A percentile compares a stretch with the other conserved stretches of the same genome.
These are phyloP conservation scores for Penicillium coprophilum DNA, from an alignment of 495 filamentous ascomycete genomes.

Conservation along the genomic window DNA sequence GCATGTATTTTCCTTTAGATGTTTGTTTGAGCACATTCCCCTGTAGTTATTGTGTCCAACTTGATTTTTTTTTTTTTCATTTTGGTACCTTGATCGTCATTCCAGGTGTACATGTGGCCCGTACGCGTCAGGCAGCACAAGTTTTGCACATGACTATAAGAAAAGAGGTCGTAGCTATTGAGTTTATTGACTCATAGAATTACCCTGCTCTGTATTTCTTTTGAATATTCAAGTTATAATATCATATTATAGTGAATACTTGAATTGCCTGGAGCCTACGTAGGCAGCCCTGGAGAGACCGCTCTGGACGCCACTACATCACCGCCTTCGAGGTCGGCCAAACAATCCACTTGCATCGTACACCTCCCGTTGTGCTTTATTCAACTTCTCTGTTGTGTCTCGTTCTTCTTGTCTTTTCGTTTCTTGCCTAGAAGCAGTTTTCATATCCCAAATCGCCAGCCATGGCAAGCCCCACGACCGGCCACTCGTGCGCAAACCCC, in stretches of 20 bases:
- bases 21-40: slow-evolving; percentile 39
- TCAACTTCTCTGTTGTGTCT: slow-evolving; percentile 11
- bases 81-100: background rate
- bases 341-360: slow-evolving; percentile 26
- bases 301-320: slow-evolving; percentile 28
- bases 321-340: slow-evolving; percentile 32
- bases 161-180: background rate
- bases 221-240: background rate
- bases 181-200: background rate
- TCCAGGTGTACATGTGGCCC: slow-evolving; percentile 4
- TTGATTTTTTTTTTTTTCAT: slow-evolving; percentile 14
- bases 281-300: slow-evolving; percentile 7
- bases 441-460: slow-evolving; percentile 31
- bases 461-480: slow-evolving; percentile 50
- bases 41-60: slow-evolving; percentile 39
- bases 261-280: slow-evolving; percentile 6
- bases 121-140: slow-evolving; percentile 6
- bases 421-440: slow-evolving; percentile 19
- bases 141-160: background rate
- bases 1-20: slow-evolving; percentile 27
- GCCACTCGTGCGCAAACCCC: slow-evolving; percentile 47
- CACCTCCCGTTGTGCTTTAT: slow-evolving; percentile 2
- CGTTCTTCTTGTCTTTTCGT: slow-evolving; percentile 11
- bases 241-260: background rate
- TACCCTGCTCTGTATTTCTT: background rate